Evolutionary conservation across 805 yeast species (phyloP), one percentile per base, ranked within the genome.

Genomic region (Saccharomycopsis fibuligera): DNA sequence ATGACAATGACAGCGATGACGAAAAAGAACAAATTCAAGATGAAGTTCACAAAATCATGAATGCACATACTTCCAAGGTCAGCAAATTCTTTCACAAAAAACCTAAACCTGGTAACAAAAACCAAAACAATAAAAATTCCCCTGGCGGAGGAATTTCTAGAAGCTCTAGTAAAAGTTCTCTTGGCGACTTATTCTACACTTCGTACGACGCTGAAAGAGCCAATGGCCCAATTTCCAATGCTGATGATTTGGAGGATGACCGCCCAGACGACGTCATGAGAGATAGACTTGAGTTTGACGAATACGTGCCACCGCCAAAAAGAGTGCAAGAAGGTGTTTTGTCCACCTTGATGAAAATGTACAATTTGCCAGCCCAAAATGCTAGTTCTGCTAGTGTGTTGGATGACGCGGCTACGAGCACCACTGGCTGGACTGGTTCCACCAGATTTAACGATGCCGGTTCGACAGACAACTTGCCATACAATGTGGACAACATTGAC

Each of bases 271-370:
- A 16, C 5, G 22, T 37, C 6, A n/a, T 45, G 41, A 45, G 25
- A 29, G 36, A 30, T 19, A 41, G 19, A n/a, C 16, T 45, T 6
- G 21, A 30, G 14, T 40, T 30, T 35, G 52, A 44, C 27, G 52
- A 49, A 9, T 49, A 49, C 21, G 40, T 49, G 2, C 52, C 52
- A 16, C 52, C 52, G 9, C 52, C 52, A 19, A 31, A 23, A 17
- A 75, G 75, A 46, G 90, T 87, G 10, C 83, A 83, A 56, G 89
- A 89, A 23, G 96, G 97, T 63, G 91, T 89, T 16, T 71, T 89
- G 25, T 86, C 96, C 0, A 79, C 91, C 1, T 70, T 89, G 54
- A 69, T 89, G 54, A 75, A 80, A 52, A 68, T 89, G 42, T 88
- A 89, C 60, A 83, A 79, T 54, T 68, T 72, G 58, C 73, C 60